Conservation (phyloP, 495 filamentous ascomycete species). For the Penicillium silybi region DNA sequence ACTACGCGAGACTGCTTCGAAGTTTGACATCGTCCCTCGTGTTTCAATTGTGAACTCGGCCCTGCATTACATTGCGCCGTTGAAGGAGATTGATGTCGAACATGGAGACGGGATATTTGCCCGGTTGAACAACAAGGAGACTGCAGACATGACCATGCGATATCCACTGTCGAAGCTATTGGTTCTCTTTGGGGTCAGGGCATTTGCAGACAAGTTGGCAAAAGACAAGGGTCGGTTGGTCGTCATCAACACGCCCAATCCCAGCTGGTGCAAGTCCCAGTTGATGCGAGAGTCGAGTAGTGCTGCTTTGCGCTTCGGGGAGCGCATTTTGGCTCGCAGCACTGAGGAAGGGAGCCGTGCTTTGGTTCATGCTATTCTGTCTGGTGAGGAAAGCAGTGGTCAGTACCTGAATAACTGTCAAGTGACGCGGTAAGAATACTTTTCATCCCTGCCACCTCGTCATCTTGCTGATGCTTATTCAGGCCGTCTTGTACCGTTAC, state of each 20-base stretch:
- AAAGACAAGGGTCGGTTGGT: background rate
- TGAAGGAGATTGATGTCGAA: constrained; percentile 16
- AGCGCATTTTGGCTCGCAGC: constrained; percentile 28
- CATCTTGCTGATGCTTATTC: background rate
- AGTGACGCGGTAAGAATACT: constrained; percentile 13
- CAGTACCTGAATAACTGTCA: constrained; percentile 33
- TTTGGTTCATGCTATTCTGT: constrained; percentile 28
- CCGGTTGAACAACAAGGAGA: constrained; percentile 20
- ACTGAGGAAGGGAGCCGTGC: constrained; percentile 36
- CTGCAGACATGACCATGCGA: constrained; percentile 21
- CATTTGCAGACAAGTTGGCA: constrained; percentile 20
- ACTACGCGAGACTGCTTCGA: constrained; percentile 22
- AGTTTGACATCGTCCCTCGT: constrained; percentile 19
- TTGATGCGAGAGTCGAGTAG: constrained; percentile 3
- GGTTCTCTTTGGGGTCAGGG: constrained; percentile 25
- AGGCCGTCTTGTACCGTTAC: constrained; percentile 9
- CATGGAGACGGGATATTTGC: constrained; percentile 17
- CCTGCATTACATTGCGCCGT: constrained; percentile 16
- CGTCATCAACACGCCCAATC: constrained; percentile 17
- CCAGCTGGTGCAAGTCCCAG: constrained; percentile 18
- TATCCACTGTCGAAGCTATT: constrained; percentile 31
- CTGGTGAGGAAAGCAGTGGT: constrained; percentile 28
- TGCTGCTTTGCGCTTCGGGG: constrained; percentile 5
- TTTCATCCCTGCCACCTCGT: background rate
- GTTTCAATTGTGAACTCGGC: constrained; percentile 24